Conservation (phyloP, 179 eudicot genomes). For the Camellia oleifera region DNA sequence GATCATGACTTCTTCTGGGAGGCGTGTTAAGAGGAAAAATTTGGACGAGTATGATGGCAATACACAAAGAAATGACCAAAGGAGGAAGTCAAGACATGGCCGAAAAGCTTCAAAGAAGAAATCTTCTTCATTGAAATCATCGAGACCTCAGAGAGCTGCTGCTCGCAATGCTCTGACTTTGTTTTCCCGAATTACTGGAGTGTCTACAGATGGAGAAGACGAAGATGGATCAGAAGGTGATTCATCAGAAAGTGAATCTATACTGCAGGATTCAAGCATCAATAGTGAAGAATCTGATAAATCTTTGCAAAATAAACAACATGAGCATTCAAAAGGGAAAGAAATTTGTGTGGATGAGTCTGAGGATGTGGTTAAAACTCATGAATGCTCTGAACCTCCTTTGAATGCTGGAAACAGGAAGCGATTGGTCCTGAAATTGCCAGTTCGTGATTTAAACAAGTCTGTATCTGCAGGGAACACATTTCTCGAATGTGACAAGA, state of each 20-base stretch:
- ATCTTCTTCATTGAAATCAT: constrained; percentile 57
- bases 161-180: constrained; percentile 89
- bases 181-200: constrained; percentile 75
- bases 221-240: constrained; percentile 45
- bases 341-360: constrained; percentile 49
- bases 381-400: constrained; percentile 38
- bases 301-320: constrained; percentile 34
- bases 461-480: constrained; percentile 23
- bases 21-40: constrained; percentile 91
- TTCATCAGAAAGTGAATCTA: constrained; percentile 73
- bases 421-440: constrained; percentile 62
- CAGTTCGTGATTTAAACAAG: constrained; percentile 52
- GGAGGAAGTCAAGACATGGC: constrained; percentile 49
- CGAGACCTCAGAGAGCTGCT: constrained; percentile 89
- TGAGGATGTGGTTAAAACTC: constrained; percentile 38
- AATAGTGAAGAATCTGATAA: constrained; percentile 79
- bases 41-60: constrained; percentile 67
- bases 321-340: constrained; percentile 62
- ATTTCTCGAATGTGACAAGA: constrained; percentile 19
- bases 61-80: constrained; percentile 31
- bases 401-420: constrained; percentile 41
- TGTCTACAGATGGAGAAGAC: constrained; percentile 50
- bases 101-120: constrained; percentile 52
- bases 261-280: constrained; percentile 49
- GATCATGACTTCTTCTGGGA: constrained; percentile 87